Evolutionary conservation across 116 monocot species (phyloP).

Genomic region (Trichopus zeylanicus): DNA sequence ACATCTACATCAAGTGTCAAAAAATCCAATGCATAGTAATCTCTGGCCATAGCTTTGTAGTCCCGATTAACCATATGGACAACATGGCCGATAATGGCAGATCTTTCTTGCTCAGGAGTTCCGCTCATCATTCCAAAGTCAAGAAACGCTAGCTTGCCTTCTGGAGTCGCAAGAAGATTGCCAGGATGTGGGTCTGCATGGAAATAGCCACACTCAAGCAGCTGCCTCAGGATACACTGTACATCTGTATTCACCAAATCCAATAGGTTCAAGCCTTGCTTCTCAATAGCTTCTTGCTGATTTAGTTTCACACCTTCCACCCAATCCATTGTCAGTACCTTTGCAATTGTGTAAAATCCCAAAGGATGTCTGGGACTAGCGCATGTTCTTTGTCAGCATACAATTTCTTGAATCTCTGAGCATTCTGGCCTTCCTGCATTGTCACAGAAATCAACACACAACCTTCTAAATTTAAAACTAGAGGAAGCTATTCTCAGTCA

Average conservation of each 20-base stretch:
- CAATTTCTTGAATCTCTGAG: constrained; percentile 84
- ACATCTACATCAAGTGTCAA: constrained; percentile 84
- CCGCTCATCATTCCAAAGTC: constrained; percentile 99
- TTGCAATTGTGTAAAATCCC: constrained; percentile 94
- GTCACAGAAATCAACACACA: neutral
- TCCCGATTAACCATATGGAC: constrained; percentile 99
- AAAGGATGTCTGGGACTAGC: constrained; percentile 90
- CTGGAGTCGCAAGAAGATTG: constrained; percentile 92
- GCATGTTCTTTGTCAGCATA: constrained; percentile 97
- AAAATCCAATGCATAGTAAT: constrained; percentile 96
- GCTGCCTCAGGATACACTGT: constrained; percentile 93
- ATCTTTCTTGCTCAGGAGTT: constrained; percentile 90
- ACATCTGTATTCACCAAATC: constrained; percentile 93
- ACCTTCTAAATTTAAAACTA: neutral
- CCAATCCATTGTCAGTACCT: constrained; percentile 99
- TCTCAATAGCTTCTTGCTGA: constrained; percentile 90
- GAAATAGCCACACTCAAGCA: constrained; percentile 95
- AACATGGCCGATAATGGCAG: constrained; percentile 92
- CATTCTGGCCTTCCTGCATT: constrained; percentile 95
- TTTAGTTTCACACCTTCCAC: constrained; percentile 89
- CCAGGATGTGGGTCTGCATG: constrained; percentile 99
- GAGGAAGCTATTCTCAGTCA: neutral
- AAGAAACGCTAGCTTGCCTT: constrained; percentile 92
- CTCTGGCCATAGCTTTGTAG: constrained; percentile 97
- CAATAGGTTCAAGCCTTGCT: constrained; percentile 78